phyloP scores from a whole-genome alignment of 2,329 filamentous ascomycete genomes.

The Cytospora paraplurivora region DNA sequence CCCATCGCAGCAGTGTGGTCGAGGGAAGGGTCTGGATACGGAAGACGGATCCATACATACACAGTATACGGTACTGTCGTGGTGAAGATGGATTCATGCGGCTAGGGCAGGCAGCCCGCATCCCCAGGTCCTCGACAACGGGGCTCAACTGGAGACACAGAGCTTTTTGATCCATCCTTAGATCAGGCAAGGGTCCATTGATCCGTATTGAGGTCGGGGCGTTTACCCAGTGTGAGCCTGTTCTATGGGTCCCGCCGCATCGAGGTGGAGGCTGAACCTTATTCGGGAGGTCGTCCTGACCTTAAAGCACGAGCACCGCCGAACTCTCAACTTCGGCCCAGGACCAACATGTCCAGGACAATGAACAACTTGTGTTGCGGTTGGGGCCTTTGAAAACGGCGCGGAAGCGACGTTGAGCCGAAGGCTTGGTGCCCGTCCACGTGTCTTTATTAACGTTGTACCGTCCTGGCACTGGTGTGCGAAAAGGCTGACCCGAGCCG shows the following conservation, averaged over 20 bases:
- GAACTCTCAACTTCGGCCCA: conserved; percentile 3
- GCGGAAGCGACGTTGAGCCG: not conserved
- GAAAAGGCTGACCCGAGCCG: not conserved
- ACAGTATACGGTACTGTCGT: not conserved
- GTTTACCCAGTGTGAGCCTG: conserved; percentile 21
- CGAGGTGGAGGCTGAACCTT: conserved; percentile 27
- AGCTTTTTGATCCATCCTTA: conserved; percentile 18
- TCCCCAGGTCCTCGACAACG: not conserved
- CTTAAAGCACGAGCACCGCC: conserved; percentile 4
- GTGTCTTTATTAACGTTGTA: not conserved
- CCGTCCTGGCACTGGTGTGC: not conserved
- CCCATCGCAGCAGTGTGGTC: not conserved
- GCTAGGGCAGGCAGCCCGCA: conserved; percentile 3
- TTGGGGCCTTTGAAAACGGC: not conserved
- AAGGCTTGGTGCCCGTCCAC: not conserved
- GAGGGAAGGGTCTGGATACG: not conserved
- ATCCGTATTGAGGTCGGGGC: conserved; percentile 14
- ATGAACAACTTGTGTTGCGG: not conserved
- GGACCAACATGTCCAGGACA: too few relatives aligned
- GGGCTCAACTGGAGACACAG: conserved; percentile 2
- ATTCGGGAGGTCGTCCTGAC: conserved; percentile 22
- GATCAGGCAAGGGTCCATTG: conserved; percentile 11
- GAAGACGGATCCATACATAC: not conserved
- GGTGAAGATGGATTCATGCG: not conserved
- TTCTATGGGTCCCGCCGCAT: conserved; percentile 14